phyloP scores from a whole-genome alignment of 2,329 filamentous ascomycete species.

The Coniella vitis region DNA sequence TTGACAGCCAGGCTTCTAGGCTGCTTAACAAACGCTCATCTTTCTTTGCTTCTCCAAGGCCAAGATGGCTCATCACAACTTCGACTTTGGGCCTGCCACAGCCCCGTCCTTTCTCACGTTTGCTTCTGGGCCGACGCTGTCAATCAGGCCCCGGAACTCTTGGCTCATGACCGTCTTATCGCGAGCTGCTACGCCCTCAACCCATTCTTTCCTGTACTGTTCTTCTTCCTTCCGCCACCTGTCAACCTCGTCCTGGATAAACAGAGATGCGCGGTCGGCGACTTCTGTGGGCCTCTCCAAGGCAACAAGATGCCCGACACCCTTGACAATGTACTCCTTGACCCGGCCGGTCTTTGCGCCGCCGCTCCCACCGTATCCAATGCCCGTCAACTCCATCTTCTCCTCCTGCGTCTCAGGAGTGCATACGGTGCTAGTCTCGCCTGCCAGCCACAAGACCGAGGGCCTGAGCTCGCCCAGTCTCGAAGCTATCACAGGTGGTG shows the following conservation, averaged over 20 bases:
- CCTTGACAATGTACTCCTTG: constrained; percentile 54
- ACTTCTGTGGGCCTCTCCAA: constrained; percentile 69
- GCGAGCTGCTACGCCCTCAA: constrained; percentile 31
- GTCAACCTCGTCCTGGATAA: constrained; percentile 49
- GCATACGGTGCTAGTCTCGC: constrained; percentile 51
- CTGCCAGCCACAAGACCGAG: constrained; percentile 63
- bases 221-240: constrained; percentile 51
- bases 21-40: too few species aligned
- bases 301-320: constrained; percentile 71
- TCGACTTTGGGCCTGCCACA: constrained; percentile 5
- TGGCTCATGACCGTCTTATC: constrained; percentile 52
- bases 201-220: constrained; percentile 48
- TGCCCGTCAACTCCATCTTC: constrained; percentile 59
- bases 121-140: constrained; percentile 12
- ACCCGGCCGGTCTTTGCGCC: constrained; percentile 60
- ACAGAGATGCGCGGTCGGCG: constrained; percentile 52
- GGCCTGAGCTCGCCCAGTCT: constrained; percentile 57
- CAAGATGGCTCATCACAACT: constrained; percentile 2
- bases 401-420: constrained; percentile 40
- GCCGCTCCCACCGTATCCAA: constrained; percentile 61
- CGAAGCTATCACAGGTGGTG: constrained; percentile 48
- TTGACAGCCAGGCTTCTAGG: too few species aligned
- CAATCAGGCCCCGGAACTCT: constrained; percentile 49
- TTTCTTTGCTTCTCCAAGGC: background rate
- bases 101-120: constrained; percentile 5